Evolutionary conservation across 2,329 filamentous ascomycete species (phyloP).

Genomic region (Phialemoniopsis sp.): DNA sequence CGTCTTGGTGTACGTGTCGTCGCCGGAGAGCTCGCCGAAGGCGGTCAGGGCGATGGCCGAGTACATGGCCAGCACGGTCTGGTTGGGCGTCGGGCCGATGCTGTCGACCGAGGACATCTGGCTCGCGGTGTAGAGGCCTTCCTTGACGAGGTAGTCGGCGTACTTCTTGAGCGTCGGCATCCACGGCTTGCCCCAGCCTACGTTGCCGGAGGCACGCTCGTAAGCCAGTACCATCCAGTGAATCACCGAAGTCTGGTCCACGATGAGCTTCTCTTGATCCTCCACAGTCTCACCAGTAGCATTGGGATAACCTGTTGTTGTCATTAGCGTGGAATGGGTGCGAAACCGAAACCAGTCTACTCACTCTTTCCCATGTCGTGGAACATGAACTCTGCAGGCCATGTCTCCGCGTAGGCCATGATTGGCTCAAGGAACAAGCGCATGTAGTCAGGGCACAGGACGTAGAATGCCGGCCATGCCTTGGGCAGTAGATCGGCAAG

Average conservation of each 20-base stretch:
- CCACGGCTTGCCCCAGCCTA: constrained; percentile 4
- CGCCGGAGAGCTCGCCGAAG: constrained; percentile 1
- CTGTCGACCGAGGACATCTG: constrained; percentile 5
- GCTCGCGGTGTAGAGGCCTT: constrained; percentile 3
- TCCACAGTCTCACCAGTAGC: constrained; percentile 6
- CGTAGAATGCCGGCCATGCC: constrained; percentile 4
- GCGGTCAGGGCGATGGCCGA: constrained; percentile 4
- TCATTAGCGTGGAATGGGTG: background rate
- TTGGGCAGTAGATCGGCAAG: constrained; percentile 5
- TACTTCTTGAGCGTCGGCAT: background rate
- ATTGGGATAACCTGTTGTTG: constrained; percentile 2
- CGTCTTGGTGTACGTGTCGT: constrained; percentile 2
- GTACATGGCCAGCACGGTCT: constrained; percentile 6
- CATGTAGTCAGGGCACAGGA: constrained; percentile 3
- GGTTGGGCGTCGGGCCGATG: constrained; percentile 3
- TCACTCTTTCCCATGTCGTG: constrained; percentile 5
- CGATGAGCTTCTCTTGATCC: constrained; percentile 2
- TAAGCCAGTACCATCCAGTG: constrained; percentile 6
- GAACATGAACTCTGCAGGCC: constrained; percentile 3
- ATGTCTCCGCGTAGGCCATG: constrained; percentile 2
- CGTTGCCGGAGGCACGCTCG: constrained; percentile 3
- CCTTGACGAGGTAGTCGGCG: constrained; percentile 4
- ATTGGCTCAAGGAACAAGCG: constrained; percentile 1
- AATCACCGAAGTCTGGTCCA: constrained; percentile 5
- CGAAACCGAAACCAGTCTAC: background rate